These are phyloP conservation scores for Phialemoniopsis sp. DNA, from an alignment of 2,329 filamentous ascomycete species.

Conservation along the genomic window DNA sequence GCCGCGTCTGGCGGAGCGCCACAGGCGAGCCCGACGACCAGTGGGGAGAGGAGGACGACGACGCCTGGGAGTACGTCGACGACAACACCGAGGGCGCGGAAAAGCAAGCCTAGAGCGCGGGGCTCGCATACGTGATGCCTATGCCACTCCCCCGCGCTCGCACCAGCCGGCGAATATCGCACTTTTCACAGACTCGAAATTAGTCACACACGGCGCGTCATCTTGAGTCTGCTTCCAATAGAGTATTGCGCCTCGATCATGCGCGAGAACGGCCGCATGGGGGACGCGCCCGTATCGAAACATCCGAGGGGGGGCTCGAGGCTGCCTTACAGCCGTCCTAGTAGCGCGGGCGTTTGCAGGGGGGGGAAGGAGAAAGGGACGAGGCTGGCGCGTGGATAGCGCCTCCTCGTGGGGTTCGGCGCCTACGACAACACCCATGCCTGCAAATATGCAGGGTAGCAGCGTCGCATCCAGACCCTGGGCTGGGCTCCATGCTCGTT, in stretches of 20 bases:
- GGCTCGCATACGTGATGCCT: conserved; percentile 2
- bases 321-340: conserved; percentile 2
- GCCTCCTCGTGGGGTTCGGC: conserved; percentile 2
- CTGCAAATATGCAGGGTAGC: conserved; percentile 2
- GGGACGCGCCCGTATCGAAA: conserved; percentile 3
- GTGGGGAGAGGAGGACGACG: conserved; percentile 44
- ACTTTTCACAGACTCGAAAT: conserved; percentile 3
- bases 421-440: conserved; percentile 2
- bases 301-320: conserved; percentile 2
- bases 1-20: conserved; percentile 66
- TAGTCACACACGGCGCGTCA: conserved; percentile 2
- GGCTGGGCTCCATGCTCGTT: conserved; percentile 2
- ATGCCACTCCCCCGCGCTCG: conserved; percentile 2
- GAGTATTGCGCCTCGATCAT: conserved; percentile 3
- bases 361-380: conserved; percentile 2
- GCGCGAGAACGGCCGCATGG: conserved; percentile 2
- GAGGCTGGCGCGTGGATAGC: conserved; percentile 2
- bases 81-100: conserved; percentile 38
- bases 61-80: conserved; percentile 43
- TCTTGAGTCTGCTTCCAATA: conserved; percentile 2
- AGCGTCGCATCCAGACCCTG: conserved; percentile 1
- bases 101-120: conserved; percentile 3
- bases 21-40: conserved; percentile 55
- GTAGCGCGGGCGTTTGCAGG: conserved; percentile 2
- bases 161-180: conserved; percentile 3